A percentile compares a stretch with the other conserved stretches of the same genome.
Conservation (phyloP, 2,329 filamentous ascomycete species). For the Pochonia chlamydosporia region DNA sequence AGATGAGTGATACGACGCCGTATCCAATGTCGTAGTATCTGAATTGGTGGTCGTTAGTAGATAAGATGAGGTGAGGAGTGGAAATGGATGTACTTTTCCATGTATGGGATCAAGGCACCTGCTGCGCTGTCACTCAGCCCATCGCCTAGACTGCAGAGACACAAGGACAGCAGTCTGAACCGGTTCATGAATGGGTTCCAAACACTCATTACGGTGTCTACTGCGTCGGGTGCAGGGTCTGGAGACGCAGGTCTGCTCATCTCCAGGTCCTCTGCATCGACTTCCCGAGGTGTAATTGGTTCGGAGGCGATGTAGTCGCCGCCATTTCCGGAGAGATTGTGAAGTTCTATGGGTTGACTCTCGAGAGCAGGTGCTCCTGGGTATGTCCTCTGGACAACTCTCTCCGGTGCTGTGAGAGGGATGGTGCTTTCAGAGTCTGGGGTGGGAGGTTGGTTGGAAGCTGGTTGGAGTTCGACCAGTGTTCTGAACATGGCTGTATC, state of each 20-base stretch:
- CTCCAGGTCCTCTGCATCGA: conserved; percentile 35
- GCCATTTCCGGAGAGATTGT: conserved; percentile 10
- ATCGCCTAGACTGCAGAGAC: conserved; percentile 60
- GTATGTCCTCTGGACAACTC: conserved; percentile 31
- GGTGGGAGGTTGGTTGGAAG: conserved; percentile 10
- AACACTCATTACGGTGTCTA: conserved; percentile 48
- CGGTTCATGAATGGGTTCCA: conserved; percentile 62
- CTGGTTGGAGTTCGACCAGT: conserved; percentile 26
- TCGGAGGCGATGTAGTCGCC: conserved; percentile 5
- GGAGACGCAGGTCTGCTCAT: conserved; percentile 48
- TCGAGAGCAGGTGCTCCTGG: conserved; percentile 29
- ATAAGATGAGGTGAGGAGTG: too few relatives aligned
- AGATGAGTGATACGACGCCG: conserved; percentile 73
- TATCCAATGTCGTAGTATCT: conserved; percentile 70
- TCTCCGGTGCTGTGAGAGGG: conserved; percentile 25
- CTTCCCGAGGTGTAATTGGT: neutral
- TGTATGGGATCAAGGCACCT: conserved; percentile 75
- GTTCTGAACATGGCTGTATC: conserved; percentile 25
- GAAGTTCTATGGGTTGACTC: conserved; percentile 21
- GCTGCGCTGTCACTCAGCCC: conserved; percentile 71
- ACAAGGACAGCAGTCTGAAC: conserved; percentile 59
- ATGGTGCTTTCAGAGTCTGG: conserved; percentile 12
- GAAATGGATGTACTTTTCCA: conserved; percentile 49
- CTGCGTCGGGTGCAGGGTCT: conserved; percentile 25
- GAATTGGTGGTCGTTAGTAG: too few relatives aligned